Percentiles rank a stretch among this genome's conserved stretches.
phyloP scores from a whole-genome alignment of 2,329 filamentous ascomycete genomes.

The Aspergillus texensis region DNA sequence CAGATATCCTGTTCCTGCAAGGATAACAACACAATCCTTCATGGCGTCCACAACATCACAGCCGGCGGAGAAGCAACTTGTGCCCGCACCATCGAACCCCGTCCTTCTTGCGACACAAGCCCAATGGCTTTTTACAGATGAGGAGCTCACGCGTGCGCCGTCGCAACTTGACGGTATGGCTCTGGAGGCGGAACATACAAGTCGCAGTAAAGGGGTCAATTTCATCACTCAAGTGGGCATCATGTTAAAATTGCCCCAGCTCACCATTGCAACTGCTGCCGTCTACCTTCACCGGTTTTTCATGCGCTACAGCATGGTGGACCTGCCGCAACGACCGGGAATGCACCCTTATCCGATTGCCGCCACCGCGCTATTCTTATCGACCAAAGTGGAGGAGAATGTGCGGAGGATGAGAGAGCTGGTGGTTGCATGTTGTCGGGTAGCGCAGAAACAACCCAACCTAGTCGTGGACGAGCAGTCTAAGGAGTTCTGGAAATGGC shows the following conservation, averaged over 20 bases:
- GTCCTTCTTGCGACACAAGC: conserved; percentile 59
- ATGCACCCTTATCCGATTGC: conserved; percentile 94
- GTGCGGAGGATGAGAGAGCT: conserved; percentile 94
- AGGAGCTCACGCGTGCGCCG: conserved; percentile 80
- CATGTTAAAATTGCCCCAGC: conserved; percentile 86
- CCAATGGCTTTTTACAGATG: conserved; percentile 88
- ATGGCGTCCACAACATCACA: conserved; percentile 35
- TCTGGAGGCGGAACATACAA: conserved; percentile 74
- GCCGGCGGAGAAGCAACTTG: conserved; percentile 27
- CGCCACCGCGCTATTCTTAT: conserved; percentile 87
- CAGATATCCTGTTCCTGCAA: neutral
- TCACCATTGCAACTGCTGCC: conserved; percentile 87
- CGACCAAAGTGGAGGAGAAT: conserved; percentile 97
- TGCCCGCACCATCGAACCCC: conserved; percentile 45
- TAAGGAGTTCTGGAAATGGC: conserved; percentile 98
- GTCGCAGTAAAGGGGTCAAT: conserved; percentile 88
- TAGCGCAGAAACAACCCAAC: conserved; percentile 91
- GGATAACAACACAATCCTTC: neutral
- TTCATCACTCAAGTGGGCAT: conserved; percentile 96
- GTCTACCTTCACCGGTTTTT: conserved; percentile 96
- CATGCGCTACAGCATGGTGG: conserved; percentile 83
- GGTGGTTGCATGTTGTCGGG: conserved; percentile 88
- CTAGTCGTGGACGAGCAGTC: conserved; percentile 93
- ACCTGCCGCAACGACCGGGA: conserved; percentile 67
- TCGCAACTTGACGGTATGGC: conserved; percentile 81